Evolutionary conservation across 73 alveolate genomes (phyloP).

Genomic region (Paramecium biaurelia): DNA sequence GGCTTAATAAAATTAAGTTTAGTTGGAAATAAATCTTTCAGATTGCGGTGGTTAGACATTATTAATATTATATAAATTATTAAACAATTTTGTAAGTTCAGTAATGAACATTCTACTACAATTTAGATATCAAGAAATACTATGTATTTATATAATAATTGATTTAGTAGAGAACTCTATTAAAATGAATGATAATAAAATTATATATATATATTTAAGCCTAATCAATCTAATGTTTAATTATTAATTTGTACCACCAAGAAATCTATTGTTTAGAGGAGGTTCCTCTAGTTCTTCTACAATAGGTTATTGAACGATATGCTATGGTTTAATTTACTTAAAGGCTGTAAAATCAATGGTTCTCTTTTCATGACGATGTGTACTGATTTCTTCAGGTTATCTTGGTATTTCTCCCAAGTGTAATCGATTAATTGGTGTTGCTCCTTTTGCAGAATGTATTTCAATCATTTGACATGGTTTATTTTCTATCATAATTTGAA

Average conservation of each 20-base stretch:
- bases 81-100: background rate
- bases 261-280: slow-evolving; percentile 13
- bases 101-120: background rate
- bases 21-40: background rate
- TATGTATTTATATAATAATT: no score
- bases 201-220: background rate
- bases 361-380: slow-evolving; percentile 48
- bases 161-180: background rate
- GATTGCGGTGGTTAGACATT: slow-evolving; percentile 54
- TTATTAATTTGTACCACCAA: background rate
- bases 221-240: background rate
- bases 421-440: slow-evolving; percentile 49
- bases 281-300: slow-evolving; percentile 42
- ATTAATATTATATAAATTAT: background rate
- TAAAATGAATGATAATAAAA: background rate
- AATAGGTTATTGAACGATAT: background rate
- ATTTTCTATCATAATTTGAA: background rate
- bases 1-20: background rate
- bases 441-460: slow-evolving; percentile 51
- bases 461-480: slow-evolving; percentile 32
- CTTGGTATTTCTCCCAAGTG: slow-evolving; percentile 6
- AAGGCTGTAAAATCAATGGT: slow-evolving; percentile 19
- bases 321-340: background rate
- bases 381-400: slow-evolving; percentile 39
- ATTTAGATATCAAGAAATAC: no score